Percentiles rank a stretch among this genome's conserved stretches.
Evolutionary conservation across 495 filamentous ascomycete genomes (phyloP).

Genomic region (Elasticomyces elasticus): DNA sequence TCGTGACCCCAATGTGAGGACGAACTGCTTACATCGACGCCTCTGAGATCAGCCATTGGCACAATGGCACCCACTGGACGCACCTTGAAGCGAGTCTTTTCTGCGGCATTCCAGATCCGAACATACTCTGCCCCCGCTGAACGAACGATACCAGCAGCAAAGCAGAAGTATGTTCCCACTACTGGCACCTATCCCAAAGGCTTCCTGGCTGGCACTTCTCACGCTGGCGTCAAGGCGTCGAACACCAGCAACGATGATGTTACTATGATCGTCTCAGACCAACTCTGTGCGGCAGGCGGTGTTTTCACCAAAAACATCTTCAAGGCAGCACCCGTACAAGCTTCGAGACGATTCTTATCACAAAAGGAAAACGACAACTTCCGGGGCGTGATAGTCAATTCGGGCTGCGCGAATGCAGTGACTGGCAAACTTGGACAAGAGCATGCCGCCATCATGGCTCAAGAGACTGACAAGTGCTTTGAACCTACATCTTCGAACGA

Average conservation of each 20-base stretch:
- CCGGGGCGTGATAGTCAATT: conserved; percentile 80
- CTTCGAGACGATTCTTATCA: conserved; percentile 61
- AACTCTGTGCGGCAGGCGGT: conserved; percentile 81
- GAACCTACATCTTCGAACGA: conserved; percentile 34
- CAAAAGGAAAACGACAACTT: conserved; percentile 57
- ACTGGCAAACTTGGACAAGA: conserved; percentile 86
- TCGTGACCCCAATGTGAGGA: too few species aligned
- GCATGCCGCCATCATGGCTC: conserved; percentile 77
- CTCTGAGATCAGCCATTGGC: too few species aligned
- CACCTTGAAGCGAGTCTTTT: conserved; percentile 8
- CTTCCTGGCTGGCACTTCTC: conserved; percentile 75
- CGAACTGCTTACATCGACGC: too few species aligned
- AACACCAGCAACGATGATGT: conserved; percentile 86
- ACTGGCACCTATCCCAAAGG: conserved; percentile 80
- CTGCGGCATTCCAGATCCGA: conserved; percentile 20
- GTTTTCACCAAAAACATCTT: conserved; percentile 99
- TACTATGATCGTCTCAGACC: conserved; percentile 76
- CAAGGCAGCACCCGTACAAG: conserved; percentile 86
- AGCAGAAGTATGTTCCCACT: conserved; percentile 77
- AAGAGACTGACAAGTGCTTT: conserved; percentile 61
- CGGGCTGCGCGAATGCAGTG: conserved; percentile 94
- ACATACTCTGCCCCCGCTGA: conserved; percentile 33
- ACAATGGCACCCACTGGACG: conserved; percentile 11
- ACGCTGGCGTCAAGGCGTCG: conserved; percentile 86
- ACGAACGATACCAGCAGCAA: conserved; percentile 30